Conservation (phyloP, 2,329 filamentous ascomycete species). For the Penicillium sp. region DNA sequence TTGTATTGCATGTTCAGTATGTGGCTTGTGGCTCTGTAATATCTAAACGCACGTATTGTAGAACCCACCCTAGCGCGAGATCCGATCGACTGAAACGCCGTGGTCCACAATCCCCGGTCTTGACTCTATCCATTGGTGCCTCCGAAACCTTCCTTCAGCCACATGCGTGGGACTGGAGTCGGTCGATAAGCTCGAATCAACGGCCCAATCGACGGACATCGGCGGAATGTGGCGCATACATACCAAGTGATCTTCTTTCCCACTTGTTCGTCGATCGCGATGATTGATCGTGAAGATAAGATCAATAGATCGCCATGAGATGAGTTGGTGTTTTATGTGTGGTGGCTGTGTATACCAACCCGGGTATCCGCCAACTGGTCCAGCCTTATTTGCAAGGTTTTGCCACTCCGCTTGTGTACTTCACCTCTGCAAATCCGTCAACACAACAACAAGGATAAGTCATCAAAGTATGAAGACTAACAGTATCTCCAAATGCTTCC, state of each 20-base stretch:
- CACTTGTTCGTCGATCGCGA: not conserved
- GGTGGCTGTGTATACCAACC: not conserved
- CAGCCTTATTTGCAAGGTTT: not conserved
- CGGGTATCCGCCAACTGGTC: not conserved
- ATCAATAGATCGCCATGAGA: not conserved
- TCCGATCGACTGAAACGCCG: not conserved
- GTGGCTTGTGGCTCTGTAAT: not conserved
- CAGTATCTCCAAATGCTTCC: too few relatives aligned
- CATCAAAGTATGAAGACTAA: too few relatives aligned
- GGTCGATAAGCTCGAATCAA: conserved; percentile 17
- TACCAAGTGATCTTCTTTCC: not conserved
- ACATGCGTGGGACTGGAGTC: conserved; percentile 13
- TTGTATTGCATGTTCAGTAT: not conserved
- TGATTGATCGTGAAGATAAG: not conserved
- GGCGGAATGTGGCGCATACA: not conserved
- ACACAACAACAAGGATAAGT: not conserved
- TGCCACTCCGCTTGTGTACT: not conserved
- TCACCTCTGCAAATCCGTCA: not conserved
- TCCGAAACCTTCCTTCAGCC: conserved; percentile 19
- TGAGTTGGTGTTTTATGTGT: not conserved
- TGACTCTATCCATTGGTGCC: conserved; percentile 14
- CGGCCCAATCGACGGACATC: not conserved
- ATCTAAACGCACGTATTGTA: not conserved
- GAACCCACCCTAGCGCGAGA: not conserved
- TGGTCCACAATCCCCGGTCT: conserved; percentile 7